Conservation (phyloP, 192 early-diverging fungal species). For the Linnemannia hyalina region DNA sequence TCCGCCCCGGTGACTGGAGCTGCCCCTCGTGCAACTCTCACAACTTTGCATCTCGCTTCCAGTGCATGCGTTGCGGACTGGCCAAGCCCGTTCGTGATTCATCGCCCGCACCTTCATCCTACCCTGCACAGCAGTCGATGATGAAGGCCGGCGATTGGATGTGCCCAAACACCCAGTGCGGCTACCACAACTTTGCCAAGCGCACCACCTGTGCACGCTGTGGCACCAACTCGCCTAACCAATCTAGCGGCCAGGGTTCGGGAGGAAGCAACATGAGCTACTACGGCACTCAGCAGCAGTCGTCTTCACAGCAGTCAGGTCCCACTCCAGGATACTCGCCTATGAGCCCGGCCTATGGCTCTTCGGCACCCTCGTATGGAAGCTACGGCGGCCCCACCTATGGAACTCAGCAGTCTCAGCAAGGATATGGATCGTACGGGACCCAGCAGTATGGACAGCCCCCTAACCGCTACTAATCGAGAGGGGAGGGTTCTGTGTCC, state of each 20-base stretch:
- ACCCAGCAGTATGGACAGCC: conserved; percentile 54
- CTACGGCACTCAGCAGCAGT: conserved; percentile 48
- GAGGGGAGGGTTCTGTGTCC: not conserved
- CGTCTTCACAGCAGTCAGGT: conserved; percentile 26
- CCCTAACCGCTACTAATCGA: conserved; percentile 45
- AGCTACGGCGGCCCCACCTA: conserved; percentile 45
- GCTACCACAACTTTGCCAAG: conserved; percentile 68
- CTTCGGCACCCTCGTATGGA: conserved; percentile 32
- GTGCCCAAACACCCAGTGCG: conserved; percentile 59
- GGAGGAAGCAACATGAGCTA: conserved; percentile 40
- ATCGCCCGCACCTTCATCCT: conserved; percentile 28
- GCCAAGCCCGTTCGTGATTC: conserved; percentile 50
- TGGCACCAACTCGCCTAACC: conserved; percentile 26
- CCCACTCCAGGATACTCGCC: conserved; percentile 47
- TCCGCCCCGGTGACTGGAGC: conserved; percentile 77
- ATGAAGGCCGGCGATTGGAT: conserved; percentile 68
- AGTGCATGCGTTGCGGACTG: conserved; percentile 69
- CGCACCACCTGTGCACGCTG: conserved; percentile 61
- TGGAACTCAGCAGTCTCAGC: conserved; percentile 51
- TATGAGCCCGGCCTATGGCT: conserved; percentile 47
- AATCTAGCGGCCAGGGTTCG: conserved; percentile 14
- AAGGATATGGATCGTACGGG: conserved; percentile 57
- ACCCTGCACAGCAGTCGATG: conserved; percentile 10
- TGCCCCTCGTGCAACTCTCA: conserved; percentile 75
- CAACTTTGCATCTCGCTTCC: conserved; percentile 77